Percentiles rank a stretch among this genome's conserved stretches.
Evolutionary conservation across 345 rosid genomes (phyloP).

Genomic region (Erucastrum elatum): DNA sequence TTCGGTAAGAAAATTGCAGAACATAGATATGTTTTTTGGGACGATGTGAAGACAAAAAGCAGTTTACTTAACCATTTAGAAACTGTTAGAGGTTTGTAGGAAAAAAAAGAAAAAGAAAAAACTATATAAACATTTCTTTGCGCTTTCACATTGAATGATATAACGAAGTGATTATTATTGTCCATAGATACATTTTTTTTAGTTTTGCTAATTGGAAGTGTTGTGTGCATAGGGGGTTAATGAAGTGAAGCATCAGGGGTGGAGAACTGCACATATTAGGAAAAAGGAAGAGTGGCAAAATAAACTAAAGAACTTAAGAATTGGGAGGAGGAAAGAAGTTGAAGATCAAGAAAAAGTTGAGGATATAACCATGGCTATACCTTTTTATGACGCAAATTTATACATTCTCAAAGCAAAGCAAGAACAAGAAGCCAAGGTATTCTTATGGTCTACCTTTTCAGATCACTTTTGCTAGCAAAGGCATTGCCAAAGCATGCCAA

Average conservation of each 20-base stretch:
- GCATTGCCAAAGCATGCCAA: not conserved
- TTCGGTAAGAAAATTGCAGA: not conserved
- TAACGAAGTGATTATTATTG: too few relatives aligned
- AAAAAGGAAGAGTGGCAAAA: constrained; percentile 87
- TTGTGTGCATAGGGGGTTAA: constrained; percentile 45
- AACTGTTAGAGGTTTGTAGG: not conserved
- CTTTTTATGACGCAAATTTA: constrained; percentile 70
- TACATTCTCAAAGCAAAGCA: constrained; percentile 59
- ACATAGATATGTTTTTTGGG: not conserved
- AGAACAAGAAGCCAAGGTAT: constrained; percentile 83
- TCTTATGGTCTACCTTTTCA: not conserved
- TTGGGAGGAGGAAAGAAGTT: constrained; percentile 67
- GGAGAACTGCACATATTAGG: constrained; percentile 61
- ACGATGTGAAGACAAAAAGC: not conserved
- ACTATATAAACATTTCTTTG: not conserved
- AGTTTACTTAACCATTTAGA: constrained; percentile 6
- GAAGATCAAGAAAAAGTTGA: constrained; percentile 62
- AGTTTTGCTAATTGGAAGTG: constrained; percentile 15
- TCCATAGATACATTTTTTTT: not conserved
- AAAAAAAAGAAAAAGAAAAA: too few relatives aligned
- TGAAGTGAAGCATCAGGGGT: constrained; percentile 60
- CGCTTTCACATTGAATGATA: not conserved
- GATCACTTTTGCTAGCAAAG: not conserved
- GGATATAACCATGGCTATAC: constrained; percentile 60
- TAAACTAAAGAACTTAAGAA: constrained; percentile 62